A percentile compares a stretch with the other conserved stretches of the same genome.
Conservation (phyloP, 1,139 yeast species). For the Nadsonia starkeyi-henricii region DNA sequence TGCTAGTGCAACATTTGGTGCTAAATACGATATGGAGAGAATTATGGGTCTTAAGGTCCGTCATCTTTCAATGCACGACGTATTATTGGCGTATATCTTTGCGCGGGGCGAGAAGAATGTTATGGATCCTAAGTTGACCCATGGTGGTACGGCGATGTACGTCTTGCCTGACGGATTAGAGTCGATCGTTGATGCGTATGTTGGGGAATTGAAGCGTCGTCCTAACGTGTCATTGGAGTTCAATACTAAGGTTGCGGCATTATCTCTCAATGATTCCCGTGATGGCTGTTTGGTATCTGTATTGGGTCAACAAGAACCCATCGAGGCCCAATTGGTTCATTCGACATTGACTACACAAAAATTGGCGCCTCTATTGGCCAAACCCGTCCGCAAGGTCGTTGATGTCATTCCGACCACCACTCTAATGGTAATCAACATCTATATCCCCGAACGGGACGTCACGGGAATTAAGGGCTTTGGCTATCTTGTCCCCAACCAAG, state of each 20-base stretch:
- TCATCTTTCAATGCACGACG: constrained; percentile 33
- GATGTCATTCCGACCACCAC: constrained; percentile 17
- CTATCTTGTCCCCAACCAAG: constrained; percentile 55
- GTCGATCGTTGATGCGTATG: constrained; percentile 1
- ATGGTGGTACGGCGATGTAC: constrained; percentile 6
- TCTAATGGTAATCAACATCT: constrained; percentile 25
- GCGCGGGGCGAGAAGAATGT: constrained; percentile 22
- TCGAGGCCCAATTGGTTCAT: constrained; percentile 15
- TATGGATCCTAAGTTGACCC: constrained; percentile 14
- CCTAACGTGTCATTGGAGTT: not conserved
- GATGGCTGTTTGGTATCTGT: not conserved
- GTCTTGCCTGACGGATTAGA: constrained; percentile 5
- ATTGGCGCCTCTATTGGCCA: constrained; percentile 11
- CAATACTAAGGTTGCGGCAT: not conserved
- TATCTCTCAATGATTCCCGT: not conserved
- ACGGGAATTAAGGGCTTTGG: constrained; percentile 56
- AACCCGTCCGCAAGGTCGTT: constrained; percentile 10
- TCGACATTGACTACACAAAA: constrained; percentile 18
- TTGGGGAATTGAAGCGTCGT: not conserved
- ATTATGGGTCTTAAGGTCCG: constrained; percentile 2
- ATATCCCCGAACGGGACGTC: constrained; percentile 17
- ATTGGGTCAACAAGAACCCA: not conserved
- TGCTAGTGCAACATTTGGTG: constrained; percentile 36
- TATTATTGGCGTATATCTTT: constrained; percentile 42
- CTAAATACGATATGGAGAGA: constrained; percentile 25